Evolutionary conservation across 1,284 basidiomycete species (phyloP), one percentile per base, ranked within the genome.

Genomic region (Vanrija sp.): DNA sequence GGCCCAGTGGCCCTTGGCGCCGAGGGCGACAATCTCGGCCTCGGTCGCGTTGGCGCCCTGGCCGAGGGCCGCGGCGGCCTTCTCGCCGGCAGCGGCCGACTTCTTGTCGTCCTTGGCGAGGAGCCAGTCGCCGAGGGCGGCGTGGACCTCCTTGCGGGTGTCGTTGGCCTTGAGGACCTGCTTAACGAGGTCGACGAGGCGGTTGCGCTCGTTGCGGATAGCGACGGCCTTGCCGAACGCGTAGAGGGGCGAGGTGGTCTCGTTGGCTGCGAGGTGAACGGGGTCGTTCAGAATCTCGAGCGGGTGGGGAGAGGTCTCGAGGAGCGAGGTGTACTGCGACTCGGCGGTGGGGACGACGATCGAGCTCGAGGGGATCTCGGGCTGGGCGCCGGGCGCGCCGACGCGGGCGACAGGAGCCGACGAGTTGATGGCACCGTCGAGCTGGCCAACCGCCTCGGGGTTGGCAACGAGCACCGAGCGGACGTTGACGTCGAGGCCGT

Each of bases 231-330:
- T 88, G 42, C 95, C 94, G 38, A 98, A 83, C 0, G 95, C 94
- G 72, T 88, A 98, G 69, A 98, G 91, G 2, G 95, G 95, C 38
- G 84, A 88, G 16, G 91, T 94, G 14, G 91, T 89, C 21, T 90
- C 88, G 62, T 87, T 82, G 16, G 85, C 77, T 8, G 82, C 69
- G 52, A 91, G 85, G 19, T 87, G 81, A 16, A 83, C 78, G 0
- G 91, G 91, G 16, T 86, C 85, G 76, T 98, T 98, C 71, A 87
- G 82, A 55, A 98, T 82, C 59, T 91, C 86, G 3, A 98, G 80
- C 1, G 90, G 85, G n/a, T 87, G 84, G 5, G 72, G 68, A 68
- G 98, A 97, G 38, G 95, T 78, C 63, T 90, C 87, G 50, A 98
- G 85, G 51, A 98, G 88, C 71, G 88, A 87, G 62, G 88, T 91